These are phyloP conservation scores for Pseudevernia furfuracea DNA, from an alignment of 495 filamentous ascomycete genomes.

Conservation along the genomic window DNA sequence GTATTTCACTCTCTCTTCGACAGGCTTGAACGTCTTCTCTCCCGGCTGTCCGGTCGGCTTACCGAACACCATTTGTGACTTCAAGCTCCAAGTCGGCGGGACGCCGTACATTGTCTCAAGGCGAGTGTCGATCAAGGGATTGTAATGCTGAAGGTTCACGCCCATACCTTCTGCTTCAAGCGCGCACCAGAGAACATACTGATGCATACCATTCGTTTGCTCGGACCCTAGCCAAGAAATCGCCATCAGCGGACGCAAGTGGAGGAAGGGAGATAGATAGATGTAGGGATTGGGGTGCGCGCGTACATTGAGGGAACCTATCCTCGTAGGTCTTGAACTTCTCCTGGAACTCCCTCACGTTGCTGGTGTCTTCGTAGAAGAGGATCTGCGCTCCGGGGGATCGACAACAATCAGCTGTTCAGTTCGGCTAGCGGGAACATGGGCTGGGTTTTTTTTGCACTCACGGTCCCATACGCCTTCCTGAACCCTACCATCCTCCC, in stretches of 20 bases:
- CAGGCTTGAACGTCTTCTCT: constrained; percentile 35
- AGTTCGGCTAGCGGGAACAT: too few relatives aligned
- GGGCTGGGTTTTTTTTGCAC: constrained; percentile 2
- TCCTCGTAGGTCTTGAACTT: constrained; percentile 40
- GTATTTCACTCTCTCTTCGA: constrained; percentile 37
- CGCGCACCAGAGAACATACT: constrained; percentile 48
- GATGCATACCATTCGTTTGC: constrained; percentile 49
- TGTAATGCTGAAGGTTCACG: constrained; percentile 51
- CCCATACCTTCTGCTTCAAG: constrained; percentile 46
- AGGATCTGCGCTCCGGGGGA: constrained; percentile 33
- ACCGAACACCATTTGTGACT: constrained; percentile 49
- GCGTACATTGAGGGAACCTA: constrained; percentile 36
- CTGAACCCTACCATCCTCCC: constrained; percentile 40
- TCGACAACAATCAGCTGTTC: neutral
- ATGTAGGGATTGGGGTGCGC: neutral
- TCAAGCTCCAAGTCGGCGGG: constrained; percentile 40
- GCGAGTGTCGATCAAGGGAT: constrained; percentile 41
- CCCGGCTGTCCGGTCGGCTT: constrained; percentile 32
- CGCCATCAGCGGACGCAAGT: neutral
- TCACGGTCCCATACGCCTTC: constrained; percentile 44
- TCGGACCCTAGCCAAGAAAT: constrained; percentile 33
- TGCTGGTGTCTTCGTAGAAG: constrained; percentile 46
- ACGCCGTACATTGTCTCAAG: constrained; percentile 41
- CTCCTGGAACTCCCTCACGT: constrained; percentile 38
- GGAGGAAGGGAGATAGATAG: neutral